phyloP scores from a whole-genome alignment of 2,329 filamentous ascomycete species.

The Aspergillus sojae region DNA sequence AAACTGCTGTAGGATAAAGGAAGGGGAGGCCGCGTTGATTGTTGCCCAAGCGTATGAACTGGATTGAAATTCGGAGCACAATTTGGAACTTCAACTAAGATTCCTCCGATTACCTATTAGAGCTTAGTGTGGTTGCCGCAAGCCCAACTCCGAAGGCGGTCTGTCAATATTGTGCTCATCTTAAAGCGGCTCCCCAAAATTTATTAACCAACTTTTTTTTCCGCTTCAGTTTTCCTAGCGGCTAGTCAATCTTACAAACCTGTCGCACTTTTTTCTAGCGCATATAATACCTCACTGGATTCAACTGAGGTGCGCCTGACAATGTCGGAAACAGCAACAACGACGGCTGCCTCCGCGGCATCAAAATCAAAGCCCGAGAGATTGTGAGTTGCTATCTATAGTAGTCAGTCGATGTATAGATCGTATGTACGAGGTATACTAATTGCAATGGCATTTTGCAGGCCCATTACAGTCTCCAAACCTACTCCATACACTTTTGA shows the following conservation, averaged over 20 bases:
- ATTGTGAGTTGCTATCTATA: slow-evolving; percentile 38
- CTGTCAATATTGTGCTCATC: slow-evolving; percentile 13
- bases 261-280: slow-evolving; percentile 1
- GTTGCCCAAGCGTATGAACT: slow-evolving; percentile 20
- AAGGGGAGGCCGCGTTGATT: slow-evolving; percentile 19
- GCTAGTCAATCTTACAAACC: background rate
- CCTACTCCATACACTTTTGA: slow-evolving; percentile 92
- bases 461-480: slow-evolving; percentile 70
- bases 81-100: slow-evolving; percentile 25
- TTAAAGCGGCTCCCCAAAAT: slow-evolving; percentile 31
- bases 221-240: slow-evolving; percentile 16
- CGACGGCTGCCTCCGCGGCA: slow-evolving; percentile 22
- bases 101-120: slow-evolving; percentile 23
- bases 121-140: slow-evolving; percentile 25
- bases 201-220: slow-evolving; percentile 35
- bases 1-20: slow-evolving; percentile 14
- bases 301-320: slow-evolving; percentile 9
- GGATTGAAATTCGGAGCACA: slow-evolving; percentile 25
- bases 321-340: slow-evolving; percentile 35
- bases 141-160: slow-evolving; percentile 23
- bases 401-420: background rate
- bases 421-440: slow-evolving; percentile 13
- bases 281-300: background rate
- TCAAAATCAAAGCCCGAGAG: slow-evolving; percentile 39
- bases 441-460: slow-evolving; percentile 21